A percentile compares a stretch with the other conserved stretches of the same genome.
Conservation (phyloP, 1,139 yeast species). For the Blastobotrys serpentis region DNA sequence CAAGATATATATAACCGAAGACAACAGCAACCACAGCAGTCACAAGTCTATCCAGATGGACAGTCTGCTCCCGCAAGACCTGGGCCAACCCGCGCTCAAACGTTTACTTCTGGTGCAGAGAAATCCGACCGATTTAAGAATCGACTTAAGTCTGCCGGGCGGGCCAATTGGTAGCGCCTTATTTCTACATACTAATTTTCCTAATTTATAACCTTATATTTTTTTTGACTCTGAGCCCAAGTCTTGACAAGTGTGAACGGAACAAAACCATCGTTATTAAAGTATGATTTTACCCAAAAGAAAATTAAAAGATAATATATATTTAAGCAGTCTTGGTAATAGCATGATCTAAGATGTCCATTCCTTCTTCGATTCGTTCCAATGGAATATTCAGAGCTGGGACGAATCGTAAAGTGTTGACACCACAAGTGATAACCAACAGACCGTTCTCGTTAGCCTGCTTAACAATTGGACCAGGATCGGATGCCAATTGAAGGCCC, state of each 20-base stretch:
- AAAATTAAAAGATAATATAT: no score
- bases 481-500: constrained; percentile 72
- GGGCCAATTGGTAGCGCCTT: constrained; percentile 29
- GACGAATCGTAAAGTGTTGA: constrained; percentile 82
- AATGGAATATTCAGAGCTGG: constrained; percentile 88
- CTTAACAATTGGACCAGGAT: constrained; percentile 64
- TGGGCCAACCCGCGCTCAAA: constrained; percentile 7
- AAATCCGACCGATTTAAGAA: constrained; percentile 27
- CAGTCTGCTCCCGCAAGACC: constrained; percentile 9
- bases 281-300: no score
- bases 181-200: no score
- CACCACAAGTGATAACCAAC: constrained; percentile 85
- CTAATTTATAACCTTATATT: no score
- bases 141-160: constrained; percentile 30
- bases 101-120: constrained; percentile 12
- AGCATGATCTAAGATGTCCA: constrained; percentile 54
- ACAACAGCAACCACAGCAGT: constrained; percentile 13
- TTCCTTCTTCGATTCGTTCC: constrained; percentile 65
- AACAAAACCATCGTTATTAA: no score
- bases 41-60: background rate
- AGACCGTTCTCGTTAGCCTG: constrained; percentile 78
- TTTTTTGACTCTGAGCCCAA: no score
- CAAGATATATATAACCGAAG: constrained; percentile 33
- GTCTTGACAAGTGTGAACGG: no score
- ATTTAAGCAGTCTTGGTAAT: background rate